Percentiles rank a stretch among this genome's conserved stretches.
Evolutionary conservation across 2,329 filamentous ascomycete genomes (phyloP).

Genomic region (Aurifilum marmelostoma): DNA sequence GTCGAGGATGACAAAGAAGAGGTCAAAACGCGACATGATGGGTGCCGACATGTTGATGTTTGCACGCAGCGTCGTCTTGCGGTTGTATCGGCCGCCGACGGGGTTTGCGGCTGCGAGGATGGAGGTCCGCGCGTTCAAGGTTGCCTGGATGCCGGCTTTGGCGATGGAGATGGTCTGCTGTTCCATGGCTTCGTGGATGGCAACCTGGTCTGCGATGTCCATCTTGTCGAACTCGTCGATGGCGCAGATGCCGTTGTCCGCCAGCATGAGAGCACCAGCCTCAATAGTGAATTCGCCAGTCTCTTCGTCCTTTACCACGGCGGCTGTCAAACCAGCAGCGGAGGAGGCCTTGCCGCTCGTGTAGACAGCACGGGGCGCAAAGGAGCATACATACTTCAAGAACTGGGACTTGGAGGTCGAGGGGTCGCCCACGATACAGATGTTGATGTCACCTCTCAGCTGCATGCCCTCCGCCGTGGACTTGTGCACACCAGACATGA

Average conservation of each 20-base stretch:
- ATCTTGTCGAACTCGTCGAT: slow-evolving; percentile 99
- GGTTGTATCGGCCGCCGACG: slow-evolving; percentile 94
- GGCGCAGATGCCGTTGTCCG: slow-evolving; percentile 94
- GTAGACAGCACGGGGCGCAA: slow-evolving; percentile 95
- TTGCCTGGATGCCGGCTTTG: slow-evolving; percentile 97
- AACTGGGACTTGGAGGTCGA: slow-evolving; percentile 98
- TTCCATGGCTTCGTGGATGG: slow-evolving; percentile 99
- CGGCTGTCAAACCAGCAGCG: slow-evolving; percentile 93
- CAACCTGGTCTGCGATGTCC: slow-evolving; percentile 95
- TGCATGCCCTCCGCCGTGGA: slow-evolving; percentile 92
- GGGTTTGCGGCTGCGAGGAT: slow-evolving; percentile 97
- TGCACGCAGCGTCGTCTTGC: slow-evolving; percentile 87
- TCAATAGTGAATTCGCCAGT: slow-evolving; percentile 99
- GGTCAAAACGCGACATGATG: slow-evolving; percentile 98
- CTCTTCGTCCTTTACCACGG: slow-evolving; percentile 97
- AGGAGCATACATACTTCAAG: slow-evolving; percentile 95
- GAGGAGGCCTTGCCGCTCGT: slow-evolving; percentile 98
- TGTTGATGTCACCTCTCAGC: slow-evolving; percentile 95
- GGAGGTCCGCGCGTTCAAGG: slow-evolving; percentile 90
- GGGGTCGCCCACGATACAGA: slow-evolving; percentile 96
- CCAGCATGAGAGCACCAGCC: slow-evolving; percentile 95
- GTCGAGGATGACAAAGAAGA: slow-evolving; percentile 97
- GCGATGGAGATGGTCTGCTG: slow-evolving; percentile 99
- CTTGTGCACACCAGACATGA: slow-evolving; percentile 96
- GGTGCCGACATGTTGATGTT: slow-evolving; percentile 99